Conservation (phyloP, 345 rosid species). For the Mercurialis annua region DNA sequence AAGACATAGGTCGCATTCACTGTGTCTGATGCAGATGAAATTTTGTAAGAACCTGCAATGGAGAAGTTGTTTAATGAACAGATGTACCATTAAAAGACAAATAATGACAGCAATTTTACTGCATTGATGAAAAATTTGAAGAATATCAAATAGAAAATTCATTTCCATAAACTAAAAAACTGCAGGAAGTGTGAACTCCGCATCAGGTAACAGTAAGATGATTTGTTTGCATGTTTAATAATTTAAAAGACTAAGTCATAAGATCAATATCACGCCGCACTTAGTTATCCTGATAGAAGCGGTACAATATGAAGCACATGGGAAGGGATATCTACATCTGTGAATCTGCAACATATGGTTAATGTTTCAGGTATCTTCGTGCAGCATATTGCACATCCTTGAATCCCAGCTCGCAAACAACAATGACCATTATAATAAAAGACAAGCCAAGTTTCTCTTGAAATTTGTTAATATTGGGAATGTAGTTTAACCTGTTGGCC, state of each 20-base stretch:
- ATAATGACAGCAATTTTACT: not conserved
- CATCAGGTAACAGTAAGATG: not conserved
- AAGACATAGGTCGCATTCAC: conserved; percentile 74
- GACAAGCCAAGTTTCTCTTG: not conserved
- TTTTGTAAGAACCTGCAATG: conserved; percentile 69
- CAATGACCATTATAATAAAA: not conserved
- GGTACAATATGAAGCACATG: not conserved
- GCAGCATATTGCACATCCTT: not conserved
- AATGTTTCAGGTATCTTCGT: not conserved
- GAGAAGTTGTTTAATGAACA: conserved; percentile 7
- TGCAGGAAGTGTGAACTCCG: not conserved
- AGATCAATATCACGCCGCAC: not conserved
- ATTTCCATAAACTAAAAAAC: not conserved
- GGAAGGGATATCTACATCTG: not conserved
- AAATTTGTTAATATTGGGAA: not conserved
- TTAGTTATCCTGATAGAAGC: not conserved
- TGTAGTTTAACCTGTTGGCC: not conserved
- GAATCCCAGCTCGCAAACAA: not conserved
- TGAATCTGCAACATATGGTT: not conserved
- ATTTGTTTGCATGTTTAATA: not conserved
- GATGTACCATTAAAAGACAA: not conserved
- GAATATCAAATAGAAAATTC: not conserved
- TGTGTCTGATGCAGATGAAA: conserved; percentile 54
- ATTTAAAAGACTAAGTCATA: not conserved
- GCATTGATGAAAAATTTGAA: not conserved